A percentile compares a stretch with the other conserved stretches of the same genome.
Evolutionary conservation across 2,329 filamentous ascomycete species (phyloP).

Genomic region (Mycosphaerelloides madeirae): DNA sequence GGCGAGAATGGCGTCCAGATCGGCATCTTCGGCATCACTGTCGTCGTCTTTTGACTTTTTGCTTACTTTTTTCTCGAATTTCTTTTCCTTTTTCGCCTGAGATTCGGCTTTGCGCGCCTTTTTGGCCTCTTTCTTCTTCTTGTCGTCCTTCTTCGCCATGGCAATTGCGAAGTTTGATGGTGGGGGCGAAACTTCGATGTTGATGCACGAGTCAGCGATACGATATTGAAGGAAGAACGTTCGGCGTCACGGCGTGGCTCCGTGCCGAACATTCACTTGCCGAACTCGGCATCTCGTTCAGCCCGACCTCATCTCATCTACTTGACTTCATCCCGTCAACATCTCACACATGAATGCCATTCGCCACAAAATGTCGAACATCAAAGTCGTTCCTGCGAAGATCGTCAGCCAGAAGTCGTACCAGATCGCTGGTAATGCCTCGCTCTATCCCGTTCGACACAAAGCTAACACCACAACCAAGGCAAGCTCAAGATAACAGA

Average conservation of each 20-base stretch:
- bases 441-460: background rate
- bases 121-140: conserved; percentile 37
- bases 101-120: conserved; percentile 45
- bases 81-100: conserved; percentile 77
- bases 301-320: conserved; percentile 1
- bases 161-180: conserved; percentile 7
- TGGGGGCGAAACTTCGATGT: background rate
- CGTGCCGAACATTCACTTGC: too few species aligned
- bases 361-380: conserved; percentile 28
- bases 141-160: conserved; percentile 54
- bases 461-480: conserved; percentile 31
- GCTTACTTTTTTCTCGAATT: conserved; percentile 60
- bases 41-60: conserved; percentile 68
- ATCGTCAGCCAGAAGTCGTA: conserved; percentile 44
- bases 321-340: conserved; percentile 3
- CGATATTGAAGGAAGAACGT: background rate
- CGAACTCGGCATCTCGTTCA: too few species aligned
- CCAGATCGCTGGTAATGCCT: conserved; percentile 39
- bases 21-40: conserved; percentile 86
- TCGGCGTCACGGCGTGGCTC: background rate
- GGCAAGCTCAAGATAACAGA: conserved; percentile 74
- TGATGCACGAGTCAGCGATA: background rate
- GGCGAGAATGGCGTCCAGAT: conserved; percentile 87
- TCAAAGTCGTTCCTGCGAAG: conserved; percentile 39
- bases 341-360: conserved; percentile 22